Evolutionary conservation across 148 eudicot genomes (phyloP), one percentile per base, ranked within the genome.

Genomic region (Linanthus parryae): DNA sequence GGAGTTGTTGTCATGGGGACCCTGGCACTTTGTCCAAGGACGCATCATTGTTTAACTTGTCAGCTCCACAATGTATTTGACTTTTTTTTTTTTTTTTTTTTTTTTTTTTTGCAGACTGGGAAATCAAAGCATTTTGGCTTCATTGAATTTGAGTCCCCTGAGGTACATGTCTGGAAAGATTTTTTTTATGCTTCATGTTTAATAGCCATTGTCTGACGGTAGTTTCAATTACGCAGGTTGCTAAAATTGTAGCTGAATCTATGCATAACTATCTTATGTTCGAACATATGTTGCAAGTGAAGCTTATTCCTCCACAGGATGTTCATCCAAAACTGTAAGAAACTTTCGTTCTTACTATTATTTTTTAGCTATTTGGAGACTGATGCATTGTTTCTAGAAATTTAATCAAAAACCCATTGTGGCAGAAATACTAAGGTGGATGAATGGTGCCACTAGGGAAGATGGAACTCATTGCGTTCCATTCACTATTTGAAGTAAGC

Each of bases 81-180:
- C 23, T 38, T 45, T 27, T 27, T 40, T 22, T 10, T 56, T 42
- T 52, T 21, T 20, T 30, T 24, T 29, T 15, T 18, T 71, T 42
- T 37, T 71, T 15, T 23, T 66, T 38, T 39, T 67, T 66, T 48
- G 16, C 84, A 91, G 97, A 91, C 97, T 0, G 97, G 94, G 59
- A 83, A 86, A 55, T 81, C 95, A 29, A 87, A 84, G 94, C 95
- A 91, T 67, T 83, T 77, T 67, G 98, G 96, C 37, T 91, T 87
- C 74, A 69, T 91, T 30, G 85, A 91, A 63, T 91, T 91, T 38
- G 94, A 79, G 68, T 91, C 82, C 37, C 87, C 96, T 48, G 98
- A 87, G 98, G 95, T 91, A 25, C 13, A 58, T 56, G 38, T 39
- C 7, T 28, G 33, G 23, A 41, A 9, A 2, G 19, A 20, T 52